A percentile compares a stretch with the other conserved stretches of the same genome.
These are phyloP conservation scores for Cercophora samala DNA, from an alignment of 495 filamentous ascomycete genomes.

Conservation along the genomic window DNA sequence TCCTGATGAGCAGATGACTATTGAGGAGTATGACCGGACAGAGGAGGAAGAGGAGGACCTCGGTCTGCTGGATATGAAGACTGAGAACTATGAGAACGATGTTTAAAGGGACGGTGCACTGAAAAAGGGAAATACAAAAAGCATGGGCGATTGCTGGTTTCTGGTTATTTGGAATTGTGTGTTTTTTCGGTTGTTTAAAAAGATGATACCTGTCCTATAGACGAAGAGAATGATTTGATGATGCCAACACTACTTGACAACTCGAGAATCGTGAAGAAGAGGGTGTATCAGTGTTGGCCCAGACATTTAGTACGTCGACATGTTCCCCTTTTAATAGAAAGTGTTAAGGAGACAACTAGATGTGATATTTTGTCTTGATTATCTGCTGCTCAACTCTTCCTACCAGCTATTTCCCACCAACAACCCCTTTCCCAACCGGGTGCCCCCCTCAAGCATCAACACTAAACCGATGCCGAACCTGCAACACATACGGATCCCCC, in stretches of 20 bases:
- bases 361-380: background rate
- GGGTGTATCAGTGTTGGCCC: too few species aligned
- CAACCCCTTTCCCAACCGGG: too few species aligned
- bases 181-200: background rate
- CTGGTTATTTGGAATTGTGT: background rate
- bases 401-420: too few species aligned
- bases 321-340: too few species aligned
- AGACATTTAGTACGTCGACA: too few species aligned
- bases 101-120: background rate
- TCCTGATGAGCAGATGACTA: slow-evolving; percentile 73
- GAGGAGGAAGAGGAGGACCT: slow-evolving; percentile 89
- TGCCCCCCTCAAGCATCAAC: background rate
- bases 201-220: background rate
- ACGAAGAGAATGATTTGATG: background rate
- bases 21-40: slow-evolving; percentile 83
- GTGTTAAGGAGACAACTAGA: too few species aligned
- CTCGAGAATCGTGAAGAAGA: too few species aligned
- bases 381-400: too few species aligned
- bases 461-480: slow-evolving; percentile 61
- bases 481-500: slow-evolving; percentile 58
- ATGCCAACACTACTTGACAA: background rate
- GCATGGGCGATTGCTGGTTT: background rate
- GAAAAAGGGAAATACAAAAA: background rate
- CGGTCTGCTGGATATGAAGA: slow-evolving; percentile 87
- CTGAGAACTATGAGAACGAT: slow-evolving; percentile 73